Evolutionary conservation across 768 basidiomycete species (phyloP).

Genomic region (Pleurotus salmoneostramineus): DNA sequence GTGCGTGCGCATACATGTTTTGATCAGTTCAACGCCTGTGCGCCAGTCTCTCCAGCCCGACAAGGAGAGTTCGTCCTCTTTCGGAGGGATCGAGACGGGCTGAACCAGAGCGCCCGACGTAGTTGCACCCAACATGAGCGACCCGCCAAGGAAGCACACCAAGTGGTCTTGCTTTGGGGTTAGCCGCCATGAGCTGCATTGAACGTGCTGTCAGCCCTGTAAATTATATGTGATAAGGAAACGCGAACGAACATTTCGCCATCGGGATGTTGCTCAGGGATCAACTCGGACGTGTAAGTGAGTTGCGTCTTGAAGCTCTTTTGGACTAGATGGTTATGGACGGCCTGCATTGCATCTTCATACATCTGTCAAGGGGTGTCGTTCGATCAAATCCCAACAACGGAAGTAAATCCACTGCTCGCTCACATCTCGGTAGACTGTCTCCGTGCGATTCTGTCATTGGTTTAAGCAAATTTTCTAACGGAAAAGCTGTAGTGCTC

Average conservation of each 20-base stretch:
- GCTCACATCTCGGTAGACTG: conserved; percentile 70
- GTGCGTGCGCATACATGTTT: conserved; percentile 86
- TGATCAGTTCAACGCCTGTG: conserved; percentile 74
- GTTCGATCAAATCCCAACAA: neutral
- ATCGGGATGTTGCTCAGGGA: conserved; percentile 44
- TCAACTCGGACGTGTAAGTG: conserved; percentile 80
- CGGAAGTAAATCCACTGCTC: neutral
- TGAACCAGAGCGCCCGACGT: conserved; percentile 50
- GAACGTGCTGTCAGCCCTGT: neutral
- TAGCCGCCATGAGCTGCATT: conserved; percentile 64
- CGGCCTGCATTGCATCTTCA: conserved; percentile 76
- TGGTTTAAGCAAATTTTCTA: neutral
- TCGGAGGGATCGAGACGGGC: conserved; percentile 66
- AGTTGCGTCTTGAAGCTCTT: conserved; percentile 55
- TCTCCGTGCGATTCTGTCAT: conserved; percentile 64
- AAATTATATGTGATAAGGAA: neutral
- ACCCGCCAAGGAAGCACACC: conserved; percentile 92
- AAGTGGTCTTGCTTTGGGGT: conserved; percentile 93
- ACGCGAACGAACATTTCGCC: conserved; percentile 32
- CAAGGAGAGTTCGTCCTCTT: conserved; percentile 54
- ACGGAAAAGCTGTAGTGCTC: conserved; percentile 6
- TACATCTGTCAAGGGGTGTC: conserved; percentile 62
- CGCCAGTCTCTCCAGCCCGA: conserved; percentile 75
- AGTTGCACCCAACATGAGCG: conserved; percentile 87
- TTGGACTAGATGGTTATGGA: conserved; percentile 71